These are phyloP conservation scores for Kluyveromyces sp. DNA, from an alignment of 1,139 yeast genomes.

Conservation along the genomic window DNA sequence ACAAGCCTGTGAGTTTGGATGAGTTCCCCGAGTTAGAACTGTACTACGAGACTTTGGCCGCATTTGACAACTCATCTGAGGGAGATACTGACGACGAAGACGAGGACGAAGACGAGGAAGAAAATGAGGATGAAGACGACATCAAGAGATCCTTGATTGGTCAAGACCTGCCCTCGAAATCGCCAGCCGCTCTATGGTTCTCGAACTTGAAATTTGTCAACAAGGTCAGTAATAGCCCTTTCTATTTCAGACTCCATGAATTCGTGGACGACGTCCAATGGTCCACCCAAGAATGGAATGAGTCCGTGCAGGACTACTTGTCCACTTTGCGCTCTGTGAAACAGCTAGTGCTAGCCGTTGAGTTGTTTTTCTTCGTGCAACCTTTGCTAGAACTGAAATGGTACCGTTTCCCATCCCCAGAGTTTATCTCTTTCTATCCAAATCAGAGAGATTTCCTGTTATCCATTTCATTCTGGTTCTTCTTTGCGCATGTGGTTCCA, in stretches of 20 bases:
- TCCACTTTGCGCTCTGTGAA: conserved; percentile 25
- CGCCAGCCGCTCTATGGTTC: conserved; percentile 10
- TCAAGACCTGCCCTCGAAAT: background rate
- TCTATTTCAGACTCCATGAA: conserved; percentile 22
- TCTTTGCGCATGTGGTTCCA: conserved; percentile 20
- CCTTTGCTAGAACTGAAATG: conserved; percentile 7
- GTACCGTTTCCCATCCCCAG: conserved; percentile 4
- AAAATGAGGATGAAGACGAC: conserved; percentile 11
- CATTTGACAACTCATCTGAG: conserved; percentile 13
- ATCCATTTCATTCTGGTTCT: conserved; percentile 18
- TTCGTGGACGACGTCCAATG: conserved; percentile 20
- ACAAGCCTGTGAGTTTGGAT: conserved; percentile 20
- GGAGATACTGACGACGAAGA: conserved; percentile 10
- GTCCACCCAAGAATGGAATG: conserved; percentile 19
- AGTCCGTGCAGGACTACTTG: conserved; percentile 26
- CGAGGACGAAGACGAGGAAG: conserved; percentile 9
- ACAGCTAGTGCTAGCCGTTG: conserved; percentile 19
- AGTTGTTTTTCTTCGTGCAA: conserved; percentile 16
- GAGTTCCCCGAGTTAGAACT: conserved; percentile 29
- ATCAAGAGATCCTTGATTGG: background rate
- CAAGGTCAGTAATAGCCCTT: conserved; percentile 11
- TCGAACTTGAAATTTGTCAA: conserved; percentile 12
- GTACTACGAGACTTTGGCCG: conserved; percentile 18
- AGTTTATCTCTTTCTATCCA: conserved; percentile 9
- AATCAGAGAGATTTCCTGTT: conserved; percentile 12